phyloP scores from a whole-genome alignment of 257 asterid species.

The Eustoma russellianum region DNA sequence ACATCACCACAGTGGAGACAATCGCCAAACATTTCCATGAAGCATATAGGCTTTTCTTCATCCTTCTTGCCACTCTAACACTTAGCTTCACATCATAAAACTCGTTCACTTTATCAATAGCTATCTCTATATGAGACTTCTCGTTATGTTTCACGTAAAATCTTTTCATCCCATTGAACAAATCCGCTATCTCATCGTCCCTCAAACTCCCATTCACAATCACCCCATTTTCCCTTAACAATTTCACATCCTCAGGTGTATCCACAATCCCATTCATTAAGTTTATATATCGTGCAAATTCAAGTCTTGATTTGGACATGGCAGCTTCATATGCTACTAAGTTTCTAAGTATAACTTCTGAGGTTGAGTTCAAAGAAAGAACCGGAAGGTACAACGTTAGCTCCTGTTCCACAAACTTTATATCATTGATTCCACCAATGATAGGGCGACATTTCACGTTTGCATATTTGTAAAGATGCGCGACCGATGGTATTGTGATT shows the following conservation, averaged over 20 bases:
- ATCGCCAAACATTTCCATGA: slow-evolving; percentile 15
- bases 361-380: slow-evolving; percentile 19
- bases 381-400: slow-evolving; percentile 31
- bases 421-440: slow-evolving; percentile 16
- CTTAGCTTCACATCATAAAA: slow-evolving; percentile 10
- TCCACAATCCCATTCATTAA: slow-evolving; percentile 42
- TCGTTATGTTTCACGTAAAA: slow-evolving; percentile 7
- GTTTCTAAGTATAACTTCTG: slow-evolving; percentile 38
- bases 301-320: slow-evolving; percentile 18
- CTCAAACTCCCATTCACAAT: slow-evolving; percentile 15
- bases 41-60: slow-evolving; percentile 12
- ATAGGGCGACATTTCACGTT: slow-evolving; percentile 11
- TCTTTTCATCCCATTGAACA: slow-evolving; percentile 33
- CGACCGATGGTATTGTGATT: slow-evolving; percentile 21
- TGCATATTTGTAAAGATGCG: slow-evolving; percentile 10
- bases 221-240: slow-evolving; percentile 26
- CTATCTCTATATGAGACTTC: slow-evolving; percentile 24
- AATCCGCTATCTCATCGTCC: slow-evolving; percentile 26
- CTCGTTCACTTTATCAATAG: slow-evolving; percentile 27
- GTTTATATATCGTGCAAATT: slow-evolving; percentile 36
- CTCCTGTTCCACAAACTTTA: slow-evolving; percentile 16
- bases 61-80: slow-evolving; percentile 16
- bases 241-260: slow-evolving; percentile 25
- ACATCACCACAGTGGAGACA: slow-evolving; percentile 13
- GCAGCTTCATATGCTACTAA: slow-evolving; percentile 43